Percentiles rank a stretch among this genome's conserved stretches.
phyloP scores from a whole-genome alignment of 441 rosid species.

The Syzygium malaccense region DNA sequence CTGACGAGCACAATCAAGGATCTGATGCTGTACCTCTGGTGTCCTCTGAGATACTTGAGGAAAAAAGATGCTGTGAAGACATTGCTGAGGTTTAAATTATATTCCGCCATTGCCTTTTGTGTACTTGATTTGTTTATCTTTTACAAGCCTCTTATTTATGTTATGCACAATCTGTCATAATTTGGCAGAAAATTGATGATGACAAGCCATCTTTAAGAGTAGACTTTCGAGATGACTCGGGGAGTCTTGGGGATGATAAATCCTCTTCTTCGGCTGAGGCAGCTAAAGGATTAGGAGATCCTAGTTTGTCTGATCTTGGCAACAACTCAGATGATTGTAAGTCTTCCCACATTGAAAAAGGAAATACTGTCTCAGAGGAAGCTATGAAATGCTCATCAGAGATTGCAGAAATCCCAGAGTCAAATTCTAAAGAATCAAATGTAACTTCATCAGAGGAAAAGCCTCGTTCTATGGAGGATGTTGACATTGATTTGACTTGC shows the following conservation, averaged over 20 bases:
- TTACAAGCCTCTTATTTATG: background rate
- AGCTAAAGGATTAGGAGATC: conserved; percentile 11
- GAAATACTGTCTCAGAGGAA: conserved; percentile 3
- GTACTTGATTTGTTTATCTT: background rate
- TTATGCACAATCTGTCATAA: background rate
- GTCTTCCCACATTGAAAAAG: conserved; percentile 18
- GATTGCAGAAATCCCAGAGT: conserved; percentile 6
- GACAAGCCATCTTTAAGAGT: conserved; percentile 24
- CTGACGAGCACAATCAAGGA: conserved; percentile 14
- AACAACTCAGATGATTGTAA: conserved; percentile 16
- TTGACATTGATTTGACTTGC: conserved; percentile 3
- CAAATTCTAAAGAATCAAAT: conserved; percentile 3
- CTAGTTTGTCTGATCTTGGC: conserved; percentile 14
- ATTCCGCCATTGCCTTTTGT: background rate
- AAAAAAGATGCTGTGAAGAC: conserved; percentile 11
- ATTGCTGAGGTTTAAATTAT: conserved; percentile 30
- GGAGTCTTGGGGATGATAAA: conserved; percentile 15
- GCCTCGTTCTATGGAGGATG: conserved; percentile 12
- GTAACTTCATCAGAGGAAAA: conserved; percentile 10
- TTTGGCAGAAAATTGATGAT: background rate
- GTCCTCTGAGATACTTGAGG: conserved; percentile 24
- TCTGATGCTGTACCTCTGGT: conserved; percentile 21
- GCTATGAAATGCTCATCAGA: conserved; percentile 11
- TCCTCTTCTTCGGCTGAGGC: conserved; percentile 16
- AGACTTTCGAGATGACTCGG: conserved; percentile 2